Evolutionary conservation across 306 rosid species (phyloP).

Genomic region (Benincasa hispida): DNA sequence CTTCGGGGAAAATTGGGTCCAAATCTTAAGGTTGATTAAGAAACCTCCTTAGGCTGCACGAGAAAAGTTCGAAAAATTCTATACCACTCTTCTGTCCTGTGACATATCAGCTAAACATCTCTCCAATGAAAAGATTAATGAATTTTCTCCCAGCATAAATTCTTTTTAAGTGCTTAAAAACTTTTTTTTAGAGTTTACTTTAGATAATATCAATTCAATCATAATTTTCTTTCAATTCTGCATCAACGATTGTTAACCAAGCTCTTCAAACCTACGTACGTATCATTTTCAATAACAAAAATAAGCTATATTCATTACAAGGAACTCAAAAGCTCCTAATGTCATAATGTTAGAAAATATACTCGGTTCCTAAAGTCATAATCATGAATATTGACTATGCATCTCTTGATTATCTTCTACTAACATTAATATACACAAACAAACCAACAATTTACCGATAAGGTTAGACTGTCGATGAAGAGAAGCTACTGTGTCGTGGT

Average conservation of each 20-base stretch:
- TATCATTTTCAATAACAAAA: background rate
- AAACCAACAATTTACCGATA: background rate
- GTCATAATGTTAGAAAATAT: background rate
- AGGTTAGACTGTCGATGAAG: background rate
- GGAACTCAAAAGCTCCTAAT: background rate
- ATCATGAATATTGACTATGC: background rate
- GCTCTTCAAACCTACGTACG: background rate
- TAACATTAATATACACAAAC: background rate
- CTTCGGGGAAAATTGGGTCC: too few relatives aligned
- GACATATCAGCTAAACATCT: too few relatives aligned
- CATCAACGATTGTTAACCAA: background rate
- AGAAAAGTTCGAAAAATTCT: too few relatives aligned
- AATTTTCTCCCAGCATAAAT: too few relatives aligned
- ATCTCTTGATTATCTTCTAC: constrained; percentile 8
- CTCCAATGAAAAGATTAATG: too few relatives aligned
- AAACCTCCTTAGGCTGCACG: too few relatives aligned
- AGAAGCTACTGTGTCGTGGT: constrained; percentile 30
- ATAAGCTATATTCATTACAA: background rate
- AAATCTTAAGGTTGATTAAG: too few relatives aligned
- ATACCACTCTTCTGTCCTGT: too few relatives aligned
- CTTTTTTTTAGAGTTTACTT: too few relatives aligned
- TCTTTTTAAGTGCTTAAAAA: too few relatives aligned
- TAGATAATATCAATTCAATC: background rate
- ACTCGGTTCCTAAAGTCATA: background rate
- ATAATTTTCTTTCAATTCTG: background rate